phyloP scores from a whole-genome alignment of 2,329 filamentous ascomycete species.

The Drechslerella coelobrocha region DNA sequence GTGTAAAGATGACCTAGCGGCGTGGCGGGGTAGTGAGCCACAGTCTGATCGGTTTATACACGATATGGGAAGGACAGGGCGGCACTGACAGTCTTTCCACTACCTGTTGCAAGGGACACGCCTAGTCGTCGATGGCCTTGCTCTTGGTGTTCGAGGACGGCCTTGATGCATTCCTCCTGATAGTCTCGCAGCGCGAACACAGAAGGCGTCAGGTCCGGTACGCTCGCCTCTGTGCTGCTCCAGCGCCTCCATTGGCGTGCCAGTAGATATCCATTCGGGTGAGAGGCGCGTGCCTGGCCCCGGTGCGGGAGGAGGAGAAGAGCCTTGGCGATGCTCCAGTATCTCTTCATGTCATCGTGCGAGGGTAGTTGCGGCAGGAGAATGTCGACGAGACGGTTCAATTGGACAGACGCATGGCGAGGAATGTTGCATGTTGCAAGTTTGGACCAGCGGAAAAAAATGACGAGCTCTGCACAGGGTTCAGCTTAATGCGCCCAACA shows the following conservation, averaged over 20 bases:
- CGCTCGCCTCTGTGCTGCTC: background rate
- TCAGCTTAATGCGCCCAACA: background rate
- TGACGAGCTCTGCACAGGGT: background rate
- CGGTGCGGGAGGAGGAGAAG: conserved; percentile 20
- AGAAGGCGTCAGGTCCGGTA: conserved; percentile 21
- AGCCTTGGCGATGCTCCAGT: conserved; percentile 25
- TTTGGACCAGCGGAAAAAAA: background rate
- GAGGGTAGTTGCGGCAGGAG: background rate
- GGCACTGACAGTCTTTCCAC: conserved; percentile 77
- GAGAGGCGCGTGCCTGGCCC: conserved; percentile 4
- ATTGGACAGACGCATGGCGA: background rate
- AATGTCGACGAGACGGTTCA: background rate
- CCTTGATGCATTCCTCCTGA: conserved; percentile 88
- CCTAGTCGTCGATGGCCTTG: conserved; percentile 79
- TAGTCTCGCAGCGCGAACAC: conserved; percentile 75
- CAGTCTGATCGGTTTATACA: too few species aligned
- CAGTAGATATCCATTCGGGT: background rate
- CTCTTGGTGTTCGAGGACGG: conserved; percentile 73
- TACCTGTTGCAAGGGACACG: conserved; percentile 84
- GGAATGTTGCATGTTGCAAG: background rate
- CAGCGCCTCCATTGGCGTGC: conserved; percentile 28
- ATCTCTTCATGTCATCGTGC: conserved; percentile 42
- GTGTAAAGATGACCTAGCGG: conserved; percentile 86
- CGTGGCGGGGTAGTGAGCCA: conserved; percentile 1
- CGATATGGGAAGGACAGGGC: background rate